Evolutionary conservation across 176 grass and related monocot genomes (phyloP), one percentile per base, ranked within the genome.

Genomic region (Ananas comosus): DNA sequence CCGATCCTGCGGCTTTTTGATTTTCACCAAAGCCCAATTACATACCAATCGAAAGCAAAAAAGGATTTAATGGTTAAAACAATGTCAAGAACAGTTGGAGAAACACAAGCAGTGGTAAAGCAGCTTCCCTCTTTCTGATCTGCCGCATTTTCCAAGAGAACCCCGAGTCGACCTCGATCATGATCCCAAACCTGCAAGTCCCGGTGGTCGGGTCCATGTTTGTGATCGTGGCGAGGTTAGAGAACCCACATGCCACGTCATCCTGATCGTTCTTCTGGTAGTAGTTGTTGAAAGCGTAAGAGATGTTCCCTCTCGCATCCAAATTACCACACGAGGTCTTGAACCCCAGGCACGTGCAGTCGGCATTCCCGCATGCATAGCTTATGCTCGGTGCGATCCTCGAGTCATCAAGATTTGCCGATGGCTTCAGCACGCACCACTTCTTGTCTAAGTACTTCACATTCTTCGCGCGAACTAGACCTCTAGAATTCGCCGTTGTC

Each of bases 251-350:
- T 11, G 94, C 94, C 51, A 90, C 80, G 10, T 99, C 89, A 17
- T 99, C 94, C 66, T 99, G 94, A 65, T 99, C 94, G 42, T 93
- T 99, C 82, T 91, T 99, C 89, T 99, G 94, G 75, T 72, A 99
- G 71, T 76, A 99, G 66, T 79, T 91, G 73, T 99, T 93, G 80
- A 88, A 99, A 1, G 94, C 87, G 18, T 99, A 99, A 0, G 94
- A 99, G 59, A 99, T 77, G 56, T 99, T 99, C 64, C 94, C 87
- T 17, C 80, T 66, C 2, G 1, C 59, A 76, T 93, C 94, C 67
- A 99, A 82, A 75, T 51, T 28, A 0, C 94, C 94, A 0, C 94
- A 99, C 0, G 94, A 99, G 12, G 94, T 99, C 78, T 75, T 88
- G 73, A 93, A 99, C 1, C 94, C 94, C 5, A 99, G 84, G 25